Evolutionary conservation across 1,284 basidiomycete genomes (phyloP).

Genomic region (Sphaerobolus stellatus): DNA sequence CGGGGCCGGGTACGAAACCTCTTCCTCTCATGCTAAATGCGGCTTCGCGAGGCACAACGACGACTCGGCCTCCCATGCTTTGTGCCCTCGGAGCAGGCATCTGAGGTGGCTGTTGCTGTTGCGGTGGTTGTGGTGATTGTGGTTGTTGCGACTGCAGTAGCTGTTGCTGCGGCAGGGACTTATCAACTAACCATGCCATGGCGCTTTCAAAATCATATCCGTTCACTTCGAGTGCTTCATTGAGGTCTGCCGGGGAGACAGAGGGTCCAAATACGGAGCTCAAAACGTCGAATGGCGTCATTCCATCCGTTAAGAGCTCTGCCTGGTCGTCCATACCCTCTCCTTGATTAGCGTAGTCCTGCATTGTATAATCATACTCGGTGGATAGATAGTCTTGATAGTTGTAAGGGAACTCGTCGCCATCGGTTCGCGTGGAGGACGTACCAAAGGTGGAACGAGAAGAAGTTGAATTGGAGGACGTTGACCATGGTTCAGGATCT

Average conservation of each 20-base stretch:
- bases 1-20: constrained; percentile 33
- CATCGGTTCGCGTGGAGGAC: not conserved
- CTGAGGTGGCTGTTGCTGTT: constrained; percentile 20
- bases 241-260: constrained; percentile 85
- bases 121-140: constrained; percentile 44
- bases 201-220: constrained; percentile 94
- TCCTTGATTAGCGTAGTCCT: not conserved
- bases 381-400: constrained; percentile 1
- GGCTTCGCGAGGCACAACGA: constrained; percentile 22
- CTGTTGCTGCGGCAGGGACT: constrained; percentile 42
- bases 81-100: constrained; percentile 7
- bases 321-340: constrained; percentile 24
- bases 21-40: constrained; percentile 14
- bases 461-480: constrained; percentile 47
- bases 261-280: constrained; percentile 89
- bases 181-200: constrained; percentile 89
- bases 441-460: constrained; percentile 37
- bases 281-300: constrained; percentile 97
- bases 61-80: constrained; percentile 18
- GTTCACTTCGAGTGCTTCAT: constrained; percentile 85
- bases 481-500: constrained; percentile 65
- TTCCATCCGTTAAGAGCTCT: constrained; percentile 75
- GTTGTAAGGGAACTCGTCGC: constrained; percentile 2
- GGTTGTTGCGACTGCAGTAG: too few species aligned
- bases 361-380: constrained; percentile 3